These are phyloP conservation scores for Spergularia azorica DNA, from an alignment of 179 eudicot species.

Conservation along the genomic window DNA sequence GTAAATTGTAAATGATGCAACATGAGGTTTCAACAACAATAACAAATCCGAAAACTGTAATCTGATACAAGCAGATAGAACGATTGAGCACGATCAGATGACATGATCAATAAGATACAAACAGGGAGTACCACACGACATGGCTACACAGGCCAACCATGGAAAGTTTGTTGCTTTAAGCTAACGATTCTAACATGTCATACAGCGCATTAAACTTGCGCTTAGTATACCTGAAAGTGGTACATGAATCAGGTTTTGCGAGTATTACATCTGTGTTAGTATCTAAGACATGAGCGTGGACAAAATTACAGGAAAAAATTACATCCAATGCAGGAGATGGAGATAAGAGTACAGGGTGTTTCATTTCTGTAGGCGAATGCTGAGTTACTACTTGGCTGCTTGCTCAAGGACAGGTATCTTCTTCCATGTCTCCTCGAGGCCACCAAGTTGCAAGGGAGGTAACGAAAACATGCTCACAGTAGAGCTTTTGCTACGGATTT, in stretches of 20 bases:
- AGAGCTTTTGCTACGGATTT: conserved; percentile 65
- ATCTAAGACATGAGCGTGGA: conserved; percentile 14
- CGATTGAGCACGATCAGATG: no score
- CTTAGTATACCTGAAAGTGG: conserved; percentile 19
- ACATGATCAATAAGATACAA: not conserved
- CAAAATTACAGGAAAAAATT: conserved; percentile 23
- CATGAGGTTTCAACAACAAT: no score
- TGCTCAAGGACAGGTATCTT: conserved; percentile 56
- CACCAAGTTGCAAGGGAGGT: conserved; percentile 56
- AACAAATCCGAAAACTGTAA: no score
- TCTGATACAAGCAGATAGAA: no score
- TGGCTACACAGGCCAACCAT: not conserved
- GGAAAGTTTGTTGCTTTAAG: not conserved
- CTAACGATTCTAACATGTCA: conserved; percentile 4
- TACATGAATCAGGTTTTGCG: conserved; percentile 13
- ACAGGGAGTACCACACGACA: not conserved
- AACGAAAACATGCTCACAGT: conserved; percentile 63
- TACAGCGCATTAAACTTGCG: conserved; percentile 19
- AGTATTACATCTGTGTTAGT: conserved; percentile 42
- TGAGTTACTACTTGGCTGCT: conserved; percentile 32
- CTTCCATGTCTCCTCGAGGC: conserved; percentile 54
- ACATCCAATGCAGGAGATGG: not conserved
- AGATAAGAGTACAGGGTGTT: conserved; percentile 15
- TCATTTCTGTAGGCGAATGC: conserved; percentile 6
- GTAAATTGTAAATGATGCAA: no score